A percentile compares a stretch with the other conserved stretches of the same genome.
These are phyloP conservation scores for Xylaria sp. DNA, from an alignment of 2,329 filamentous ascomycete species.

Conservation along the genomic window DNA sequence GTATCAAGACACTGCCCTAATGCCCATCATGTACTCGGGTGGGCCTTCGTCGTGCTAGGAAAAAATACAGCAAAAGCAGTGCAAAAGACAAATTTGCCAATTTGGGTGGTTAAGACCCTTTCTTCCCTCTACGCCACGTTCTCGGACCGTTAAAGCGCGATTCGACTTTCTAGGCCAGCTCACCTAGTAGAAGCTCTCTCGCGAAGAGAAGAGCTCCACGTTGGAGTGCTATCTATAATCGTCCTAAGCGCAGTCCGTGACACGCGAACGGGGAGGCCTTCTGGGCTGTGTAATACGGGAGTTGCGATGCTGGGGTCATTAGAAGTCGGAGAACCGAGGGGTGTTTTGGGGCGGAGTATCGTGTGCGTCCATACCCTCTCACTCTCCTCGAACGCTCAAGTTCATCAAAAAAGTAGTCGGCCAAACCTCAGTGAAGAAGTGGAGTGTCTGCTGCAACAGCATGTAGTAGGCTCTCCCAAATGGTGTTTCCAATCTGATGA, in stretches of 20 bases:
- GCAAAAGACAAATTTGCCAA: slow-evolving; percentile 44
- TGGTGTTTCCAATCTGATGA: slow-evolving; percentile 65
- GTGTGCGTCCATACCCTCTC: slow-evolving; percentile 54
- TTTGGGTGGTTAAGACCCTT: slow-evolving; percentile 39
- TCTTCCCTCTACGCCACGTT: slow-evolving; percentile 37
- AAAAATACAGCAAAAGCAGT: slow-evolving; percentile 44
- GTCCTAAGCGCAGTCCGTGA: slow-evolving; percentile 15
- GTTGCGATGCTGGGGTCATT: slow-evolving; percentile 49
- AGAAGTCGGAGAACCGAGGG: slow-evolving; percentile 46
- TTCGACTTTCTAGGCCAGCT: slow-evolving; percentile 28
- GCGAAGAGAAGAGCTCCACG: slow-evolving; percentile 31
- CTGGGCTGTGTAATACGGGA: slow-evolving; percentile 35
- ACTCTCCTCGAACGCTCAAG: slow-evolving; percentile 47
- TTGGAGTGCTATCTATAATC: slow-evolving; percentile 30
- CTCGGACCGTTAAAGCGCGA: slow-evolving; percentile 27
- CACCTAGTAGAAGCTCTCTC: slow-evolving; percentile 20
- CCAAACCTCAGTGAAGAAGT: slow-evolving; percentile 63
- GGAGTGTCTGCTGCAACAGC: slow-evolving; percentile 54
- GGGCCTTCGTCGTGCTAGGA: slow-evolving; percentile 39
- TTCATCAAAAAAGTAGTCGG: slow-evolving; percentile 58
- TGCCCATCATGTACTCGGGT: slow-evolving; percentile 29
- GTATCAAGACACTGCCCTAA: slow-evolving; percentile 33
- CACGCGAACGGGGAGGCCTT: slow-evolving; percentile 33
- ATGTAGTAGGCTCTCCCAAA: slow-evolving; percentile 57
- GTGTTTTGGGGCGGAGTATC: slow-evolving; percentile 36